Evolutionary conservation across 108 stramenopile genomes (phyloP), one percentile per base, ranked within the genome.

Genomic region (Halocafeteria seosinensis): DNA sequence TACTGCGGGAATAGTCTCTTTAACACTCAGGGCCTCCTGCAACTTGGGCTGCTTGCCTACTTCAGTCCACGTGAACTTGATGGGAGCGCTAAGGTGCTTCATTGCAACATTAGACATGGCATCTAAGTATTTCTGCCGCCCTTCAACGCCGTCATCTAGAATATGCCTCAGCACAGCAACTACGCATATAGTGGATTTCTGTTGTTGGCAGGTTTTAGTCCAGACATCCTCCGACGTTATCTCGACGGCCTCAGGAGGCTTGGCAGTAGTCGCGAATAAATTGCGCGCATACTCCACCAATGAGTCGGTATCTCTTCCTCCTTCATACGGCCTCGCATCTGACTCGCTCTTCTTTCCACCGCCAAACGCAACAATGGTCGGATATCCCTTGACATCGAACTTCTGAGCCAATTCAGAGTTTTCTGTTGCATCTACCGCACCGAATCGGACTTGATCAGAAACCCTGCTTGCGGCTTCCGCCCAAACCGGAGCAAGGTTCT

Each of bases 291-390:
- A 92, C 29, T 72, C 69, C 13, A 72, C 52, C 47, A 91, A 65
- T 34, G 69, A 72, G 34, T 75, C 77, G 30, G 65, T 84, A 28
- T 63, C 61, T 23, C 90, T 78, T 29, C 76, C 81, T 12, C 87
- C 87, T 33, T 91, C 55, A 67, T 94, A 94, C 23, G 82, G 76
- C 69, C 85, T 73, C 0, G 69, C 62, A 52, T 84, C 70, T 9
- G 80, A 79, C 9, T 86, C 87, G 53, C 75, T 82, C 17, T 84
- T 87, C 59, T 87, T 79, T 80, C 88, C 82, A 33, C 90, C 86
- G 70, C 86, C 74, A 69, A 88, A 66, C 73, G 85, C 57, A 64
- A 72, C 71, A 65, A 91, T 87, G 17, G 81, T 76, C 0, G 90
- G 90, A 65, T 65, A 89, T 25, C 78, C 79, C 8, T 65, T 42